A percentile compares a stretch with the other conserved stretches of the same genome.
These are phyloP conservation scores for Fusarium devonianum DNA, from an alignment of 2,329 filamentous ascomycete genomes.

Conservation along the genomic window DNA sequence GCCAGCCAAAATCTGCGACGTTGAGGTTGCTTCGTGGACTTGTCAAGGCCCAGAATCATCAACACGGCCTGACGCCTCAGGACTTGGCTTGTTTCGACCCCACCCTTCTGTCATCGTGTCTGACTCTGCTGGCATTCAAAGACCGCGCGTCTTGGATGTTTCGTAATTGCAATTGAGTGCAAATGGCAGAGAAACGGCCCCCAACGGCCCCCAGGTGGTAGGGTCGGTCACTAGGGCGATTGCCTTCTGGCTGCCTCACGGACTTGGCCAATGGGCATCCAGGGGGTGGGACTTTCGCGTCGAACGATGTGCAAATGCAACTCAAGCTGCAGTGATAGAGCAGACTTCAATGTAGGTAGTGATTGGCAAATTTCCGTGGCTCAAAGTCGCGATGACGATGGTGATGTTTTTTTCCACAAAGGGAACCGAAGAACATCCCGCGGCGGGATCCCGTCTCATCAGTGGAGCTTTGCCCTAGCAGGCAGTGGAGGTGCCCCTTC, in stretches of 20 bases:
- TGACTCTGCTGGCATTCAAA: conserved; percentile 1
- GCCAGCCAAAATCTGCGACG: conserved; percentile 1
- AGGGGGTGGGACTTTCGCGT: not conserved
- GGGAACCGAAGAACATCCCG: too few species aligned
- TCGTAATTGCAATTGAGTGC: not conserved
- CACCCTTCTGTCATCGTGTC: not conserved
- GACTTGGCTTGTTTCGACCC: not conserved
- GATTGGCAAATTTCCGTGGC: not conserved
- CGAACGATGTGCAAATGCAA: not conserved
- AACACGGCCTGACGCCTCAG: not conserved
- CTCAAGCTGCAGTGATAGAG: not conserved
- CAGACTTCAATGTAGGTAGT: not conserved
- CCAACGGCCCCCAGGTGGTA: conserved; percentile 28
- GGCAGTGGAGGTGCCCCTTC: not conserved
- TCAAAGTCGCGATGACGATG: not conserved
- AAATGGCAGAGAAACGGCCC: conserved; percentile 12
- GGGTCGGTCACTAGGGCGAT: conserved; percentile 10
- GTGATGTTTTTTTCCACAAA: too few species aligned
- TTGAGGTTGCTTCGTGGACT: not conserved
- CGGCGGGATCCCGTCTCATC: too few species aligned
- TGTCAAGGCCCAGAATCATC: not conserved
- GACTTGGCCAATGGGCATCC: conserved; percentile 1
- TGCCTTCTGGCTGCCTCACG: conserved; percentile 30
- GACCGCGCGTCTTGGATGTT: not conserved
- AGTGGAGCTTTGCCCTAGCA: too few species aligned